A percentile compares a stretch with the other conserved stretches of the same genome.
Evolutionary conservation across 805 yeast species (phyloP).

Genomic region (Candida caryicola): DNA sequence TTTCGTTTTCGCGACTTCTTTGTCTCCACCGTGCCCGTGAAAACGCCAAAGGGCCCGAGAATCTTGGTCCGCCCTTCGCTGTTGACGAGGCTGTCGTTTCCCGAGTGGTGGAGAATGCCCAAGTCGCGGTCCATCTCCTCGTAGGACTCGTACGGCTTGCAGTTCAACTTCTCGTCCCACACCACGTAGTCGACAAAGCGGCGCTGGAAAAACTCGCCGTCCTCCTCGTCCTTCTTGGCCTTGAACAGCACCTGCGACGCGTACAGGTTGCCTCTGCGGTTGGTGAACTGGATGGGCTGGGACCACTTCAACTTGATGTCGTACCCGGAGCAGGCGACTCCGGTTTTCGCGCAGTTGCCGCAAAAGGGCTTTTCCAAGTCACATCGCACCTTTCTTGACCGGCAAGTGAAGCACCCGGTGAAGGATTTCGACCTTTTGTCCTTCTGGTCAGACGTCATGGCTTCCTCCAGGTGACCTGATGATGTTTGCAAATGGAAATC

Average conservation of each 20-base stretch:
- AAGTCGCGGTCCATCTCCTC: conserved; percentile 80
- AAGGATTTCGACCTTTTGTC: conserved; percentile 56
- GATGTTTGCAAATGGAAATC: conserved; percentile 4
- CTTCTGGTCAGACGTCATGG: neutral
- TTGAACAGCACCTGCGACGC: conserved; percentile 31
- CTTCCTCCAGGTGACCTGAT: neutral
- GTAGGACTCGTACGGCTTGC: conserved; percentile 58
- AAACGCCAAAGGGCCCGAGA: conserved; percentile 83
- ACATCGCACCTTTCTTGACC: conserved; percentile 77
- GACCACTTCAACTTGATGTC: conserved; percentile 80
- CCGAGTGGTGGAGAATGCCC: conserved; percentile 49
- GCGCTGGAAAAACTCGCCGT: conserved; percentile 56
- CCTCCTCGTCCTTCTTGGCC: conserved; percentile 12
- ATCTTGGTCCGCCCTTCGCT: conserved; percentile 47
- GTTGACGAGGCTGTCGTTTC: conserved; percentile 31
- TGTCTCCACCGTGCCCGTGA: conserved; percentile 28
- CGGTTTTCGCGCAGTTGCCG: conserved; percentile 63
- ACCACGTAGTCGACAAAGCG: conserved; percentile 70
- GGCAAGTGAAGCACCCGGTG: conserved; percentile 86
- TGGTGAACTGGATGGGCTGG: conserved; percentile 41
- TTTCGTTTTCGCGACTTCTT: neutral
- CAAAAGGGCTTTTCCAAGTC: conserved; percentile 72
- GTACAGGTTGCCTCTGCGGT: conserved; percentile 24
- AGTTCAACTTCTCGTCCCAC: conserved; percentile 54
- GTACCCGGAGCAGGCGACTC: conserved; percentile 76